Evolutionary conservation across 129 eudicot genomes (phyloP), one percentile per base, ranked within the genome.

Genomic region (Centaurea solstitialis): DNA sequence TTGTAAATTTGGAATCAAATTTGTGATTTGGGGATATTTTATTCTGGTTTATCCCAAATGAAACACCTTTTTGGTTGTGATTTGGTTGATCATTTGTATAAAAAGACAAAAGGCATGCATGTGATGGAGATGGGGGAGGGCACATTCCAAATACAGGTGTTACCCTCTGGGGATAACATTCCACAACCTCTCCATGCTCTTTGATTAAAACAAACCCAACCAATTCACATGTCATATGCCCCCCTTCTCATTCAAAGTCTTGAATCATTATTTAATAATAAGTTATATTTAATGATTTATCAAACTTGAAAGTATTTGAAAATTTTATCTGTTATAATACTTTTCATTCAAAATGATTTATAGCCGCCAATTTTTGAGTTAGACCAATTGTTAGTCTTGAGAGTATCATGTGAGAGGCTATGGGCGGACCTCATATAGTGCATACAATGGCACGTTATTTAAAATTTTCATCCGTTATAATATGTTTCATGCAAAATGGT

Each of bases 171-270:
- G 70, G 70, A n/a, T 47, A 80, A 61, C 73, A 59, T 50, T 65
- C 59, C 80, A 81, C 45, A 9, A 39, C 61, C 70, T 75, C 35
- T 50, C 73, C 76, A 50, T 82, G 47, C 39, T 68, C 37, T 15
- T 79, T 70, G 59, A 59, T 24, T 37, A 22, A 67, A 68, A 24
- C 41, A 67, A 26, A 67, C 17, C 24, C 41, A 75, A 33, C 80
- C 75, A 45, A 65, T 47, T 47, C 66, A 67, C 85, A 81, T 75
- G 80, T 68, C 68, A 67, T 65, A 81, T 81, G 85, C 38, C 75
- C 61, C 39, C 53, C 10, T 4, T 74, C 67, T 75, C 6, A 6
- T 15, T 53, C 12, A 41, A 41, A 8, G 9, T 53, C n/a, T n/a
- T 57, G n/a, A 3, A 57, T 57, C 9, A 8, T 57, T 57, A 5